Evolutionary conservation across 352 stramenopile genomes (phyloP).

Genomic region (Pythium myriotylum): DNA sequence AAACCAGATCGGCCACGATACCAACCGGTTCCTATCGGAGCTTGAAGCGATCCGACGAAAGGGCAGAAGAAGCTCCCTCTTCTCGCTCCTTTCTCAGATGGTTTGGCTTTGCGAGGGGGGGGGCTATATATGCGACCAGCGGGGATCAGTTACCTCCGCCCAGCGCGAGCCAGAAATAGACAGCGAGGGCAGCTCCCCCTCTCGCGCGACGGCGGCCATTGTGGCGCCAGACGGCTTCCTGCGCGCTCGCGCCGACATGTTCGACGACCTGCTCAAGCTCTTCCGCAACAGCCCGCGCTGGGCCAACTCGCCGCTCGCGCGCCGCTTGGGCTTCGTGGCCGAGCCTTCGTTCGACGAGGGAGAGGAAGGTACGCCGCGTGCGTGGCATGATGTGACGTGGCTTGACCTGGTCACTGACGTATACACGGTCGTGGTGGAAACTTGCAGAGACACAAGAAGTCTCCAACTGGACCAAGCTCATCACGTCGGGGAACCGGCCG

Average conservation of each 20-base stretch:
- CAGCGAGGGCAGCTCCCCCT: not conserved
- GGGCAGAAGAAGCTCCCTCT: too few species aligned
- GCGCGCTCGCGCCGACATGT: conserved; percentile 18
- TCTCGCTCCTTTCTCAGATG: conserved; percentile 3
- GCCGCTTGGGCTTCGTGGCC: conserved; percentile 66
- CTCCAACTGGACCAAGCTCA: conserved; percentile 79
- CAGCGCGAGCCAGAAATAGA: not conserved
- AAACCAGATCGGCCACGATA: too few species aligned
- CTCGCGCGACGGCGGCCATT: conserved; percentile 5
- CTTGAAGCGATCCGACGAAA: conserved; percentile 1
- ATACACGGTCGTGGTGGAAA: not conserved
- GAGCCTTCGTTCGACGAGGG: conserved; percentile 68
- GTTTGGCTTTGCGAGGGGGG: too few species aligned
- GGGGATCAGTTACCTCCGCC: conserved; percentile 1
- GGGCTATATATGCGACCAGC: not conserved
- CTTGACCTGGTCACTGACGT: too few species aligned
- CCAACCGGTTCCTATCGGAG: not conserved
- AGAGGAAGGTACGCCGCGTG: conserved; percentile 42
- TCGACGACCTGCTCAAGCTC: conserved; percentile 74
- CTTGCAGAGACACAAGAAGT: conserved; percentile 32
- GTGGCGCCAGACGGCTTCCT: conserved; percentile 8
- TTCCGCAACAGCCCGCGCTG: conserved; percentile 82
- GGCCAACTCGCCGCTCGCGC: conserved; percentile 71
- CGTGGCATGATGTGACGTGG: not conserved
- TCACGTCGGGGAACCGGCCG: conserved; percentile 65